Conservation (phyloP, 306 rosid genomes). For the Begonia fuchsioides region DNA sequence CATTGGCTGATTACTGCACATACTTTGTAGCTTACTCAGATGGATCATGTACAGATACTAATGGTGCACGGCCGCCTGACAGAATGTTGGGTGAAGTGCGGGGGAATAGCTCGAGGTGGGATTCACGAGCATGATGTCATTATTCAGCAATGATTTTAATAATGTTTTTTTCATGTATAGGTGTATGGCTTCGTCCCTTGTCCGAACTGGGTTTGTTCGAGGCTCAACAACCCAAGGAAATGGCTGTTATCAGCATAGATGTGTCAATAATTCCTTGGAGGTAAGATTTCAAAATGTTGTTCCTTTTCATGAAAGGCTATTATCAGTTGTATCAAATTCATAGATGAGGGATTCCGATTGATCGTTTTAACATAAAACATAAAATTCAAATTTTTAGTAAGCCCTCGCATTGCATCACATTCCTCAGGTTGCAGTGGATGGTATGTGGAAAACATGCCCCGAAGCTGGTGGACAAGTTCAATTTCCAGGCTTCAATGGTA, state of each 20-base stretch:
- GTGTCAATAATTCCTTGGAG: conserved; percentile 66
- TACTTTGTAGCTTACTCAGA: conserved; percentile 93
- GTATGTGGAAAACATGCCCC: conserved; percentile 77
- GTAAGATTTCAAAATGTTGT: conserved; percentile 19
- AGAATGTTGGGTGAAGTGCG: conserved; percentile 98
- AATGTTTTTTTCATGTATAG: conserved; percentile 25
- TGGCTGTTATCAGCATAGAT: conserved; percentile 93
- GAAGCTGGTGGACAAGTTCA: conserved; percentile 73
- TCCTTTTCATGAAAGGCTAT: conserved; percentile 1
- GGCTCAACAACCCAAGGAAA: conserved; percentile 86
- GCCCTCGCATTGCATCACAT: background rate
- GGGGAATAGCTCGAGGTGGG: conserved; percentile 79
- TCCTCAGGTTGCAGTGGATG: conserved; percentile 84
- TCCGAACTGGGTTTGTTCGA: conserved; percentile 83
- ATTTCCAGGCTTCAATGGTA: conserved; percentile 81
- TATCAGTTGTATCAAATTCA: background rate
- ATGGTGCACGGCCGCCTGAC: conserved; percentile 90
- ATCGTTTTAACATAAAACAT: no score
- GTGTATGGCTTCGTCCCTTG: conserved; percentile 95
- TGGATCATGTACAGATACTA: conserved; percentile 90
- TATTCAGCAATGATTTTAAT: background rate
- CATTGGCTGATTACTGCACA: conserved; percentile 97
- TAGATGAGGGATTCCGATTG: no score
- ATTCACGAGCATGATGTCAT: conserved; percentile 2
- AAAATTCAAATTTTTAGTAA: no score